phyloP scores from a whole-genome alignment of 139 green algal species.

The Bryopsis sp. region DNA sequence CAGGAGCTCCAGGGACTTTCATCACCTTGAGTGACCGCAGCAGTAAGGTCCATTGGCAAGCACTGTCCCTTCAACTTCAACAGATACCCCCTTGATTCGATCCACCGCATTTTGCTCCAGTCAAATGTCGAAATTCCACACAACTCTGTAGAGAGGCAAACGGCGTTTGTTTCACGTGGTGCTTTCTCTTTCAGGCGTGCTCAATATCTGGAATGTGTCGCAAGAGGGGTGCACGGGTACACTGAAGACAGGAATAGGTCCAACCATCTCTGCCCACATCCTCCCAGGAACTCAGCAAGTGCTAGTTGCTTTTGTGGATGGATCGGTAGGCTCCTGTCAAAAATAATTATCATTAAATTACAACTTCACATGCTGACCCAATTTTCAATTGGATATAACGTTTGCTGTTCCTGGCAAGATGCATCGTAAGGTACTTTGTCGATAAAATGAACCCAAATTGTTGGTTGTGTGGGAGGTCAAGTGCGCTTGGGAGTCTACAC shows the following conservation, averaged over 20 bases:
- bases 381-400: not conserved
- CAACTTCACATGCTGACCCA: not conserved
- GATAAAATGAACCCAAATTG: not conserved
- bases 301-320: constrained; percentile 31
- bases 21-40: not conserved
- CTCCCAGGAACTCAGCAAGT: constrained; percentile 23
- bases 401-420: not conserved
- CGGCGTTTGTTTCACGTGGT: not conserved
- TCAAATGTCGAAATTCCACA: not conserved
- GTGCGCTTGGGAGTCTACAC: too few relatives aligned
- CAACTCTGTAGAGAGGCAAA: not conserved
- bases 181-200: constrained; percentile 22
- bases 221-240: constrained; percentile 26
- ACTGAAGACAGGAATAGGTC: constrained; percentile 23
- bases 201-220: constrained; percentile 45
- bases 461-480: not conserved
- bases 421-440: not conserved
- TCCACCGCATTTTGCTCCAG: not conserved
- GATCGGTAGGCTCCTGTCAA: constrained; percentile 20
- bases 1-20: not conserved
- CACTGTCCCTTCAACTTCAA: not conserved
- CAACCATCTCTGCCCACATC: constrained; percentile 24
- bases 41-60: not conserved
- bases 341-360: constrained; percentile 3
- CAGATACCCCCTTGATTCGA: not conserved